These are phyloP conservation scores for Talaromyces trachyspermus DNA, from an alignment of 495 filamentous ascomycete species.

Conservation along the genomic window DNA sequence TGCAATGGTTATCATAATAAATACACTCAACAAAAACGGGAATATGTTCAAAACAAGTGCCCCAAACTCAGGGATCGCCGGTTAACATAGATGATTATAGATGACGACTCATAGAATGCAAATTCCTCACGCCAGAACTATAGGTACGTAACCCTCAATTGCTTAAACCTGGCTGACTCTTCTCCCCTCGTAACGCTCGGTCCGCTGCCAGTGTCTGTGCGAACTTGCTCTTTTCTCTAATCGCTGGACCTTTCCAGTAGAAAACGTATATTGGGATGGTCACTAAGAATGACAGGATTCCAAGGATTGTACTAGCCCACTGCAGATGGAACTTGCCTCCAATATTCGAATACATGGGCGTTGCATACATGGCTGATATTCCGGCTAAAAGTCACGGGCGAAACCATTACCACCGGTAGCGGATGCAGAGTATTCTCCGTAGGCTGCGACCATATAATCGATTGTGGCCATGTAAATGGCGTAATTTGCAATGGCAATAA, in stretches of 20 bases:
- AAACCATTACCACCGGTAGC: constrained; percentile 67
- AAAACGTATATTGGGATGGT: constrained; percentile 35
- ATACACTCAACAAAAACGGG: too few species aligned
- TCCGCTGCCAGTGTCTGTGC: constrained; percentile 20
- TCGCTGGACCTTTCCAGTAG: constrained; percentile 32
- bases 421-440: constrained; percentile 71
- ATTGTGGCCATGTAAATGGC: constrained; percentile 75
- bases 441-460: constrained; percentile 79
- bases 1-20: too few species aligned
- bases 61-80: too few species aligned
- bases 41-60: too few species aligned
- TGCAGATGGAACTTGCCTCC: constrained; percentile 17
- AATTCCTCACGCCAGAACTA: too few species aligned
- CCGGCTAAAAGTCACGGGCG: constrained; percentile 41
- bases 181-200: constrained; percentile 2
- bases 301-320: constrained; percentile 30
- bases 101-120: too few species aligned
- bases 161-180: background rate
- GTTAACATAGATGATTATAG: too few species aligned
- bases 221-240: constrained; percentile 32
- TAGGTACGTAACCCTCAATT: background rate
- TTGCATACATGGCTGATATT: constrained; percentile 39
- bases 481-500: constrained; percentile 66
- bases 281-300: constrained; percentile 25
- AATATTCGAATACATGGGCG: constrained; percentile 19